These are phyloP conservation scores for Fremontodendron californicum DNA, from an alignment of 345 rosid species.

Conservation along the genomic window DNA sequence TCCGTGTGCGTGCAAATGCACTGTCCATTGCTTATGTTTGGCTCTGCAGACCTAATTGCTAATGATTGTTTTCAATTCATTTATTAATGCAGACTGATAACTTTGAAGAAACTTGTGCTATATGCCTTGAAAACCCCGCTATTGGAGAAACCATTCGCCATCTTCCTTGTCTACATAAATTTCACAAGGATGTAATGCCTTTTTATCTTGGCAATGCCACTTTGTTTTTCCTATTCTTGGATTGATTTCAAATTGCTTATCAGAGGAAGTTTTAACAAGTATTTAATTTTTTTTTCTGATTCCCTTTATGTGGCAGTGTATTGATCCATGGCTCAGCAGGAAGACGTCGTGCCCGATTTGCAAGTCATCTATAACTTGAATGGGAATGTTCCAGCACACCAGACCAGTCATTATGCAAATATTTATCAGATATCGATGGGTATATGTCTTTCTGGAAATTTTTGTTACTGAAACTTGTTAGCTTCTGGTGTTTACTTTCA, in stretches of 20 bases:
- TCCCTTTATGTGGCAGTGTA: conserved; percentile 59
- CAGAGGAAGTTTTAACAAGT: background rate
- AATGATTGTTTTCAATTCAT: conserved; percentile 8
- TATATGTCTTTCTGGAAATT: background rate
- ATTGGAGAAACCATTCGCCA: conserved; percentile 81
- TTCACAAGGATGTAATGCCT: conserved; percentile 76
- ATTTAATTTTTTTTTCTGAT: conserved; percentile 9
- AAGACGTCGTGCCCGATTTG: conserved; percentile 83
- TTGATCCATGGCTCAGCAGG: conserved; percentile 90
- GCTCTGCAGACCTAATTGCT: background rate
- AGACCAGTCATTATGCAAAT: background rate
- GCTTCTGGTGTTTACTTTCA: too few relatives aligned
- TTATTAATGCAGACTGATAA: conserved; percentile 47
- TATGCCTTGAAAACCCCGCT: conserved; percentile 77
- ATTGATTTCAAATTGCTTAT: background rate
- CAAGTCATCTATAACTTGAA: conserved; percentile 67
- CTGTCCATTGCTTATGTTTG: background rate
- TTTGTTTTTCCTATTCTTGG: background rate
- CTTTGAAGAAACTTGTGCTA: conserved; percentile 66
- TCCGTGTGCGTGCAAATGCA: background rate
- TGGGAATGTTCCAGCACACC: background rate
- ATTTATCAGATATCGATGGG: background rate
- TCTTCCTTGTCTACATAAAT: conserved; percentile 97
- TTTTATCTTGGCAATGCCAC: background rate
- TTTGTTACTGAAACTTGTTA: background rate